Evolutionary conservation across 306 rosid species (phyloP).

Genomic region (Malus asiatica): DNA sequence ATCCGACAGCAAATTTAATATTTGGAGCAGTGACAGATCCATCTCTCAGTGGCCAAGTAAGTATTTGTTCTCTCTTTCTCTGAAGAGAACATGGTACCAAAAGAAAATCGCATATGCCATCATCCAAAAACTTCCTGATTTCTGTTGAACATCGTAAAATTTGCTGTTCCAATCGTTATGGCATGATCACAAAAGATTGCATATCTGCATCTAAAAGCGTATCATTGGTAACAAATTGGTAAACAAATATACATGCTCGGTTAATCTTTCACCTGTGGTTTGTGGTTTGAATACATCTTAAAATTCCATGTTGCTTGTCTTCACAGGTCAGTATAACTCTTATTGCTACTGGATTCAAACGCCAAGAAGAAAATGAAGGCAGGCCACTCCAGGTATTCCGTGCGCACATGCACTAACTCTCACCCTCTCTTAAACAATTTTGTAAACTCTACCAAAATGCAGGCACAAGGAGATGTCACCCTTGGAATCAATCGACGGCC

Average conservation of each 20-base stretch:
- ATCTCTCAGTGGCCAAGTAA: constrained; percentile 92
- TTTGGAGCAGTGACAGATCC: constrained; percentile 99
- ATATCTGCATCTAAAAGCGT: too few relatives aligned
- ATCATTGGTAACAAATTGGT: too few relatives aligned
- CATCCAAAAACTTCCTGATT: background rate
- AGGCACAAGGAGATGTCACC: constrained; percentile 66
- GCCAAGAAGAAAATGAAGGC: constrained; percentile 90
- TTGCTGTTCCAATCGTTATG: background rate
- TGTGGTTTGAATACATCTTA: background rate
- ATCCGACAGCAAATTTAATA: constrained; percentile 90
- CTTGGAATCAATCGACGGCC: constrained; percentile 50
- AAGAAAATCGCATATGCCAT: too few relatives aligned
- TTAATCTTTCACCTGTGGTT: background rate
- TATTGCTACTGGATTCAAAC: constrained; percentile 98
- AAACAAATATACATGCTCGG: background rate
- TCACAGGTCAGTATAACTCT: constrained; percentile 90
- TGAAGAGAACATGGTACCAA: background rate
- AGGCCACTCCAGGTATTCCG: constrained; percentile 65
- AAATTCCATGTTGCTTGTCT: constrained; percentile 7
- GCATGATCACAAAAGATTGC: too few relatives aligned
- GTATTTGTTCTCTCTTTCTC: constrained; percentile 21
- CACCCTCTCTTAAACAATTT: background rate
- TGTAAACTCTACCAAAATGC: constrained; percentile 20
- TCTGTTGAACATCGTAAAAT: background rate
- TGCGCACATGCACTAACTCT: too few relatives aligned